phyloP scores from a whole-genome alignment of 139 green algal species.

The Auxenochlorella protothecoides region DNA sequence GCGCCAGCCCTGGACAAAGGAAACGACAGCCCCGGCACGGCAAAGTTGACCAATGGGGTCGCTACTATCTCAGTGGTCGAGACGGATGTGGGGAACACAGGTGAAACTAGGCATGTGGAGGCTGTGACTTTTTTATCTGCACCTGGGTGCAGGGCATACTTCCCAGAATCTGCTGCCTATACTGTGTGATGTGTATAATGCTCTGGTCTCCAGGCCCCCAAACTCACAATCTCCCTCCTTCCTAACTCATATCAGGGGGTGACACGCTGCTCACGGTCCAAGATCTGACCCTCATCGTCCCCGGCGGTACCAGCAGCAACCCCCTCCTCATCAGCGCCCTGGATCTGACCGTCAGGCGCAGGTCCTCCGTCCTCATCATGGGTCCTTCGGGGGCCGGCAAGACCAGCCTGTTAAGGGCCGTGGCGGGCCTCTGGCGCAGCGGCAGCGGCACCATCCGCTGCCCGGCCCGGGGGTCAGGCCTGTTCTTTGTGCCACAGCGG shows the following conservation, averaged over 20 bases:
- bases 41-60: too few relatives aligned
- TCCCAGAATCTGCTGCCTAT: too few relatives aligned
- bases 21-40: too few relatives aligned
- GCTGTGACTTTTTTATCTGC: too few relatives aligned
- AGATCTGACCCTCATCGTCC: constrained; percentile 46
- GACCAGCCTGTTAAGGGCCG: constrained; percentile 72
- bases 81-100: too few relatives aligned
- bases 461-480: constrained; percentile 1
- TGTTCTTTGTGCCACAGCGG: constrained; percentile 78
- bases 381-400: constrained; percentile 83
- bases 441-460: constrained; percentile 33
- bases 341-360: constrained; percentile 27
- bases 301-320: constrained; percentile 2
- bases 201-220: too few relatives aligned
- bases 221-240: not conserved
- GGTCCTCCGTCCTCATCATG: constrained; percentile 75
- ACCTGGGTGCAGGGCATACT: too few relatives aligned
- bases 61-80: too few relatives aligned
- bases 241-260: not conserved
- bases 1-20: too few relatives aligned
- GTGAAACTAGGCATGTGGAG: too few relatives aligned
- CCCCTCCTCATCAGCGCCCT: constrained; percentile 16
- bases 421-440: constrained; percentile 83
- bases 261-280: constrained; percentile 42
- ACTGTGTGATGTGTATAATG: too few relatives aligned